Evolutionary conservation across 2,329 filamentous ascomycete genomes (phyloP), one percentile per base, ranked within the genome.

Genomic region (Zasmidium cellare): DNA sequence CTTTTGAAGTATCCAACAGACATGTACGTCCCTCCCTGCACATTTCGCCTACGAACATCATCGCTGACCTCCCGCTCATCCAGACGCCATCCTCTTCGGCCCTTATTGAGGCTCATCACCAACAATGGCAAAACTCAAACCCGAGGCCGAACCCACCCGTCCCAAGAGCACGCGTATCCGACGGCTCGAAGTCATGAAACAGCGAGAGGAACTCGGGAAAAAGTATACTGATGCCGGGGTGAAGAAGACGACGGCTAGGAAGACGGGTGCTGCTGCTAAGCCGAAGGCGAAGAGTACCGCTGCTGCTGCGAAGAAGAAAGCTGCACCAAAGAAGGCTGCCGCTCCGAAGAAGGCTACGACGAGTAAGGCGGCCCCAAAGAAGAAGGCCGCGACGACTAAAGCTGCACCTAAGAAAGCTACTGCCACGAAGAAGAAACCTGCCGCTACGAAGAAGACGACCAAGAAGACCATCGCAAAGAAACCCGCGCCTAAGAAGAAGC

Each of bases 291-390:
- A n/a, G n/a, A n/a, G n/a, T n/a, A n/a, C n/a, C n/a, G n/a, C n/a
- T n/a, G 46, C 46, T 9, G 16, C 49, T 38, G 49, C 28, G 9
- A 18, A 18, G n/a, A 9, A 16, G 25, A 51, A n/a, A n/a, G n/a
- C n/a, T n/a, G n/a, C n/a, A n/a, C n/a, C n/a, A n/a, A n/a, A 52
- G 53, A 55, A 49, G 46, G 45, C 45, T 24, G 20, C 53, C 23
- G 53, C 50, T 3, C 35, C 35, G 35, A 41, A 41, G 35, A 24
- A 46, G n/a, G 6, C 50, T 22, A 44, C 14, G 35, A 22, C 31
- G 24, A 19, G 19, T 23, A 53, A 28, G 41, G 20, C 41, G 19
- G 51, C 49, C 12, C 19, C 35, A 41, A 52, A 53, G 35, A 41
- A 41, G 35, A 41, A 41, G 35, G 9, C 48, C 20, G 25, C 18